phyloP scores from a whole-genome alignment of 2,329 filamentous ascomycete species.

The Alternaria panax region DNA sequence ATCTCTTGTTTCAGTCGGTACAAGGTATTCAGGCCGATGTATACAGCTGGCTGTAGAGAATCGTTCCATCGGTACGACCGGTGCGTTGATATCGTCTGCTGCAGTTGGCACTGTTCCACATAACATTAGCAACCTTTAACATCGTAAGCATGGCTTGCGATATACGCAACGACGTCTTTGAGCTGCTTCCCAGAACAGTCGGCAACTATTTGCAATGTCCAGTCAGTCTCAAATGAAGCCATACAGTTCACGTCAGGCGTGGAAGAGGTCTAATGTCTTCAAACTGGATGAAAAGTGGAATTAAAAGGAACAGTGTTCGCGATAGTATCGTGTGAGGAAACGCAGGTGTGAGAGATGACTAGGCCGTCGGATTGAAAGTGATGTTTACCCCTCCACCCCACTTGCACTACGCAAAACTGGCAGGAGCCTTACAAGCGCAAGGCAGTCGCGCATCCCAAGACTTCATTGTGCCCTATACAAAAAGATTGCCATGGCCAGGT shows the following conservation, averaged over 20 bases:
- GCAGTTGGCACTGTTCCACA: not conserved
- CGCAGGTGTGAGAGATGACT: not conserved
- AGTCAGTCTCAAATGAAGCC: no score
- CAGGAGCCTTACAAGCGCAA: not conserved
- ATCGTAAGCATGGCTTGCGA: not conserved
- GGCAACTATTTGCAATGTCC: no score
- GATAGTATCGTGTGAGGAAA: not conserved
- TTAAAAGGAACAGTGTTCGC: not conserved
- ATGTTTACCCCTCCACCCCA: slow-evolving; percentile 10
- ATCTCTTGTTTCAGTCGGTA: not conserved
- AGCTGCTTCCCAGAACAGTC: no score
- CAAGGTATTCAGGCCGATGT: rapidly evolving
- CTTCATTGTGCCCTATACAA: not conserved
- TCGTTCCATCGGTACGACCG: no score
- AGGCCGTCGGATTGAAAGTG: not conserved
- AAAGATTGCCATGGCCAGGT: not conserved
- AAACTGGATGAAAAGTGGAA: not conserved
- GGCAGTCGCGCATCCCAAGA: not conserved
- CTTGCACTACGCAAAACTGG: not conserved
- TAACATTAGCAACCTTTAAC: not conserved
- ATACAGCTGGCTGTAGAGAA: not conserved
- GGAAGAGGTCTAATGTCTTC: not conserved
- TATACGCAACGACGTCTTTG: no score
- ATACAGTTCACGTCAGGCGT: no score
- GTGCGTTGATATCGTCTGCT: no score